Conservation (phyloP, 257 asterid genomes). For the Linaria vulgaris region DNA sequence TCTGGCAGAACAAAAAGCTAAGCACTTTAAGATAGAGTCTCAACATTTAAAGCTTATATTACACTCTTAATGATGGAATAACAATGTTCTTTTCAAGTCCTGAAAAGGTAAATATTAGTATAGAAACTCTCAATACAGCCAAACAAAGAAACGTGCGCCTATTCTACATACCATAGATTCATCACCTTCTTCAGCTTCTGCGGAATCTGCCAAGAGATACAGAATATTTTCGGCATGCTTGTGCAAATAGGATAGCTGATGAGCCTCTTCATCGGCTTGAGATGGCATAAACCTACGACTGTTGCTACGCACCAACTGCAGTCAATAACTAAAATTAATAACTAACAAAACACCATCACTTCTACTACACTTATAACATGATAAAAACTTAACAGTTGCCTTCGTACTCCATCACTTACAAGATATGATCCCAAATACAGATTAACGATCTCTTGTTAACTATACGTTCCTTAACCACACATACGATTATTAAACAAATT, state of each 20-base stretch:
- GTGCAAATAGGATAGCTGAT: conserved; percentile 91
- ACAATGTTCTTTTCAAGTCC: no score
- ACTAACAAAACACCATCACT: no score
- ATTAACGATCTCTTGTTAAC: no score
- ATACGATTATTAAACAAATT: not conserved
- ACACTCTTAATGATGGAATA: no score
- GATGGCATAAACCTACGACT: conserved; percentile 92
- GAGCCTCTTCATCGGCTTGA: conserved; percentile 93
- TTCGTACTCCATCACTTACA: no score
- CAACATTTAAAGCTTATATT: not conserved
- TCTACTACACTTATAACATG: no score
- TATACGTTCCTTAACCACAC: no score
- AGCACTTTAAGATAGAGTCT: conserved; percentile 24
- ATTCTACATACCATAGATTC: conserved; percentile 65
- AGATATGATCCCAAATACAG: no score
- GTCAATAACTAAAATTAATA: conserved; percentile 15
- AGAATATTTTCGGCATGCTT: conserved; percentile 80
- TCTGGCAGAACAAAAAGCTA: conserved; percentile 44
- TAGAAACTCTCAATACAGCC: no score
- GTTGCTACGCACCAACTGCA: conserved; percentile 95
- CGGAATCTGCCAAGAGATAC: conserved; percentile 77
- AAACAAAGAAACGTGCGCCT: not conserved
- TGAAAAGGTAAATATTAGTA: no score
- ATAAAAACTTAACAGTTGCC: no score
- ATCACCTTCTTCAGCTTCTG: conserved; percentile 81